Conservation (phyloP, 1,284 basidiomycete species). For the Naganishia sp. region DNA sequence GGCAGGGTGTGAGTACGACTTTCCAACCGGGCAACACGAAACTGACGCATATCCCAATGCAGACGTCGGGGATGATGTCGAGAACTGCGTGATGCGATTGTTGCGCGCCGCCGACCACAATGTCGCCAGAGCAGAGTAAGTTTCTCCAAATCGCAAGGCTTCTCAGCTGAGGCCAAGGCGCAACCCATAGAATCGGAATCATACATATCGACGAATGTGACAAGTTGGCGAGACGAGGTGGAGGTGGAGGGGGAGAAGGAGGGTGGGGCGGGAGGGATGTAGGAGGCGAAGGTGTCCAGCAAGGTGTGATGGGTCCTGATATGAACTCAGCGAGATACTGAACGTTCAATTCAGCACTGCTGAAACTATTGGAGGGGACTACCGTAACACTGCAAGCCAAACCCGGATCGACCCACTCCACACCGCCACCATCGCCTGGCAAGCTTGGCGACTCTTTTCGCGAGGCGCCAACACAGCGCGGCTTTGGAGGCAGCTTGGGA, state of each 20-base stretch:
- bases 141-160: slow-evolving; percentile 55
- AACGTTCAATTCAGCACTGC: slow-evolving; percentile 58
- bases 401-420: slow-evolving; percentile 39
- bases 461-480: slow-evolving; percentile 12
- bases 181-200: slow-evolving; percentile 70
- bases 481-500: slow-evolving; percentile 18
- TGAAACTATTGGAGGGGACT: slow-evolving; percentile 91
- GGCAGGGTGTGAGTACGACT: slow-evolving; percentile 51
- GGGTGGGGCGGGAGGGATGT: slow-evolving; percentile 75
- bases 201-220: slow-evolving; percentile 96
- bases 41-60: slow-evolving; percentile 2
- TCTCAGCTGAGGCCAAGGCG: slow-evolving; percentile 29
- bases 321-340: background rate
- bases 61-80: slow-evolving; percentile 95
- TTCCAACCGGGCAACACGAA: too few species aligned
- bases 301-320: slow-evolving; percentile 53
- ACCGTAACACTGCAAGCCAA: slow-evolving; percentile 73
- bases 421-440: slow-evolving; percentile 11
- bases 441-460: background rate
- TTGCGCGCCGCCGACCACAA: slow-evolving; percentile 85
- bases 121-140: slow-evolving; percentile 62
- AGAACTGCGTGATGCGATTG: slow-evolving; percentile 80
- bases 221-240: slow-evolving; percentile 75
- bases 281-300: slow-evolving; percentile 93
- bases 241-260: slow-evolving; percentile 61